Percentiles rank a stretch among this genome's conserved stretches.
phyloP scores from a whole-genome alignment of 2,329 filamentous ascomycete species.

The Diplocarpon mali region DNA sequence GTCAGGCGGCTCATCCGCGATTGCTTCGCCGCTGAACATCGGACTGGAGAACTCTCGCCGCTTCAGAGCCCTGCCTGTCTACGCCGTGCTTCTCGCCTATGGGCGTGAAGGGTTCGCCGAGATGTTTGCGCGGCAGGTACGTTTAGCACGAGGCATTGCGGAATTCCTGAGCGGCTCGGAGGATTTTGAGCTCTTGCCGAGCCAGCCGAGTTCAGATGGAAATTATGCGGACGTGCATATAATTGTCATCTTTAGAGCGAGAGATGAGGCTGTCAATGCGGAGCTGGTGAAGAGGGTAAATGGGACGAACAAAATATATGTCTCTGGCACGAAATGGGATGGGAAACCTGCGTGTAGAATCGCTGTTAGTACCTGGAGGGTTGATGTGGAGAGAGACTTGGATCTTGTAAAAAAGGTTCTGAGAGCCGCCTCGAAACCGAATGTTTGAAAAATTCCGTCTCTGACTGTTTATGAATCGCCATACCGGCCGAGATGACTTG shows the following conservation, averaged over 20 bases:
- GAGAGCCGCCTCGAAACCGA: no score
- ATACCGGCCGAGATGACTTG: no score
- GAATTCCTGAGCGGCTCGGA: conserved; percentile 48
- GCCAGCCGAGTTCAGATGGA: not conserved
- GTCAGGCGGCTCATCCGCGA: conserved; percentile 32
- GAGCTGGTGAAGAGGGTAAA: conserved; percentile 65
- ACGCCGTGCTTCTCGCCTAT: conserved; percentile 66
- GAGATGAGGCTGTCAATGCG: conserved; percentile 50
- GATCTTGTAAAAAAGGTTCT: conserved; percentile 54
- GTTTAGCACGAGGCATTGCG: conserved; percentile 58
- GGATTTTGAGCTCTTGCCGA: conserved; percentile 56
- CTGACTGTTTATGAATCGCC: no score
- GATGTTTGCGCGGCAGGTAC: conserved; percentile 63
- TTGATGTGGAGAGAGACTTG: conserved; percentile 57
- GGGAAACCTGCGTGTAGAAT: conserved; percentile 66
- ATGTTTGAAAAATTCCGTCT: no score
- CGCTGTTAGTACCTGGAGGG: conserved; percentile 77
- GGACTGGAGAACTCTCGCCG: conserved; percentile 86
- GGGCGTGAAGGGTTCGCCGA: conserved; percentile 56
- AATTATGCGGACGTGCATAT: conserved; percentile 34
- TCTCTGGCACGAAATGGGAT: conserved; percentile 71
- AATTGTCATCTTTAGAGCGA: conserved; percentile 69
- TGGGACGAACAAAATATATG: conserved; percentile 61
- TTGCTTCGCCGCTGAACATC: conserved; percentile 76
- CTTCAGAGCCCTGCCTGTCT: conserved; percentile 83